A percentile compares a stretch with the other conserved stretches of the same genome.
phyloP scores from a whole-genome alignment of 106 monocot species.

The Dendrobium nobile region DNA sequence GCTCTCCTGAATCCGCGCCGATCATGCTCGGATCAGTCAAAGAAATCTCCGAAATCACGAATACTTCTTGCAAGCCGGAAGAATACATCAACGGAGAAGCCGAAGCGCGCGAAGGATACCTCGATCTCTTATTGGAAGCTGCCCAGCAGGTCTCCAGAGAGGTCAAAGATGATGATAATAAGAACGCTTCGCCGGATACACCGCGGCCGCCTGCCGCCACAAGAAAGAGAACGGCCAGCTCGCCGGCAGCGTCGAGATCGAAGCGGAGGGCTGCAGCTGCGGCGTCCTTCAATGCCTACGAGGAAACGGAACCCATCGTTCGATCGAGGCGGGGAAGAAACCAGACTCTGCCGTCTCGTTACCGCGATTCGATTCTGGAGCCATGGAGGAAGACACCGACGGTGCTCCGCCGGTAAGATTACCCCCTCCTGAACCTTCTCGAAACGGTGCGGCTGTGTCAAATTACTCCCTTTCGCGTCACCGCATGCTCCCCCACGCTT shows the following conservation, averaged over 20 bases:
- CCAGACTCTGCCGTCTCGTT: constrained; percentile 26
- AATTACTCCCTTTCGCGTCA: no score
- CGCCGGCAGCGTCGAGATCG: background rate
- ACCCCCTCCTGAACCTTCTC: background rate
- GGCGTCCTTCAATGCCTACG: constrained; percentile 13
- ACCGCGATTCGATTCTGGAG: constrained; percentile 26
- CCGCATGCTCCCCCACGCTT: no score
- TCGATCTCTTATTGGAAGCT: constrained; percentile 33
- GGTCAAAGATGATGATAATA: background rate
- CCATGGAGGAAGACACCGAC: constrained; percentile 20
- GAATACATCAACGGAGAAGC: background rate
- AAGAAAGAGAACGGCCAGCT: background rate
- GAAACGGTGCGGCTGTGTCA: no score
- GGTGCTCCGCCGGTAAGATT: background rate
- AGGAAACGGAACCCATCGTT: constrained; percentile 19
- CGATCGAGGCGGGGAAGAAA: constrained; percentile 36
- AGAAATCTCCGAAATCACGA: background rate
- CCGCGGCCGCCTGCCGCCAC: background rate
- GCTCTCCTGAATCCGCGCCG: constrained; percentile 6
- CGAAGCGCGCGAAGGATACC: constrained; percentile 5
- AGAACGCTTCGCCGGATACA: background rate
- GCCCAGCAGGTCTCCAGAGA: background rate
- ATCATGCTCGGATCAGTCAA: background rate
- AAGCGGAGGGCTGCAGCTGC: background rate
- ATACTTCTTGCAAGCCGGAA: background rate